A percentile compares a stretch with the other conserved stretches of the same genome.
phyloP scores from a whole-genome alignment of 139 green algal genomes.

The Mychonastes homosphaera region DNA sequence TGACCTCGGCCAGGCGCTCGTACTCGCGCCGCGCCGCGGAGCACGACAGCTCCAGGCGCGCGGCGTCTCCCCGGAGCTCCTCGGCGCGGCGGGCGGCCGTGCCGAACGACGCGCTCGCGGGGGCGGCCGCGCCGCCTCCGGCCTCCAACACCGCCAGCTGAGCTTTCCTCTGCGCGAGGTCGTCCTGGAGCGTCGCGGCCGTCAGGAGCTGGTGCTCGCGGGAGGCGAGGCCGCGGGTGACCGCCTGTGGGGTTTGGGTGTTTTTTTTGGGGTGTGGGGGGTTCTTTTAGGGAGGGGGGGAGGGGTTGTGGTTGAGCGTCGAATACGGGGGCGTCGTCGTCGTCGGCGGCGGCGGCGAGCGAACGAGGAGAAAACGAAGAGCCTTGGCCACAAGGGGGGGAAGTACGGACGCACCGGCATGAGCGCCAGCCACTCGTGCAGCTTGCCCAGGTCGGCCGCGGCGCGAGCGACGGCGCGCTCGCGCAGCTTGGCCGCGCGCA shows the following conservation, averaged over 20 bases:
- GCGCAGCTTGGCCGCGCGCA: constrained; percentile 25
- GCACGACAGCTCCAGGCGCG: constrained; percentile 34
- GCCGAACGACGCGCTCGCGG: too few relatives aligned
- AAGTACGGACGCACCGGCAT: constrained; percentile 44
- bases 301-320: neutral
- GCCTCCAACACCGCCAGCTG: constrained; percentile 25
- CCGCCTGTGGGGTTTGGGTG: constrained; percentile 29
- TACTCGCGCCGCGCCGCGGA: constrained; percentile 36
- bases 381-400: too few relatives aligned
- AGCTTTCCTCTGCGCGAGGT: constrained; percentile 31
- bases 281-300: neutral
- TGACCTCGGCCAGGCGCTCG: constrained; percentile 38
- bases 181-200: constrained; percentile 31
- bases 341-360: too few relatives aligned
- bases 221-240: constrained; percentile 30
- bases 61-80: constrained; percentile 33
- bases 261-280: too few relatives aligned
- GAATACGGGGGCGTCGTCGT: too few relatives aligned
- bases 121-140: neutral
- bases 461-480: constrained; percentile 25
- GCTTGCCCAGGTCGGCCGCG: constrained; percentile 33
- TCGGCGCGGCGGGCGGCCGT: too few relatives aligned
- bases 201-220: constrained; percentile 57
- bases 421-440: constrained; percentile 49
- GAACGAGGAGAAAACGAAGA: too few relatives aligned